Base-by-base conservation (phyloP, 2,329 filamentous ascomycete genomes). In the Chaetomium sp. region DNA sequence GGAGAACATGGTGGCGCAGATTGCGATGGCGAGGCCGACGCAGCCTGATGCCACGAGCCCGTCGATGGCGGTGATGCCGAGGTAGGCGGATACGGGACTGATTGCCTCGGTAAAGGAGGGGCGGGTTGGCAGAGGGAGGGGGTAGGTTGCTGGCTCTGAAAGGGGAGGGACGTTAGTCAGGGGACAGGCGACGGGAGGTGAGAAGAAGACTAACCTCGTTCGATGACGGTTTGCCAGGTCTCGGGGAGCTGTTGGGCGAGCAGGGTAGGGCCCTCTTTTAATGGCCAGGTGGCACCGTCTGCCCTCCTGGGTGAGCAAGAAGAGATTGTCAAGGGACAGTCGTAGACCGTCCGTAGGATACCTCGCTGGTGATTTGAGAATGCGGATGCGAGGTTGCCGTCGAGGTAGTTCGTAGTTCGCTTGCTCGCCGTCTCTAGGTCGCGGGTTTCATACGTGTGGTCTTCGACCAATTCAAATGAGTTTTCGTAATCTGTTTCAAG, bases 151-250 rank as follows among this genome's bases (percentile, higher is more conserved):
- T 7, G 57, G 65, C 31, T 68, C 66, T 62, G 45, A 7, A 16
- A 1, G 12, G 3, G n/a, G 3, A 25, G 47, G 35, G 23, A 27
- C 12, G 16, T 5, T 35, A 49, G 19, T 27, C 7, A 23, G 35
- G 19, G 31, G 10, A 19, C 3, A n/a, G 16, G 5, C 12, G n/a
- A 6, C 0, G 4, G 8, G 45, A 6, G 2, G 23, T 5, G 23
- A 9, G 35, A 27, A 12, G 13, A 3, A 16, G 16, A 55, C 45
- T 33, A 4, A 68, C 67, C 67, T 53, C 64, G 57, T 29, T 70
- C 69, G 10, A 70, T 62, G 12, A 69, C 62, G n/a, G 69, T 51
- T 31, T 70, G 69, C 69, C 69, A 70, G 3, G 65, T 66, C 19
- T 63, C 35, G 0, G 69, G 69, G 16, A 70, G 64, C 16, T 65